A percentile compares a stretch with the other conserved stretches of the same genome.
Evolutionary conservation across 2,329 filamentous ascomycete species (phyloP).

Genomic region (Esteya vermicola): DNA sequence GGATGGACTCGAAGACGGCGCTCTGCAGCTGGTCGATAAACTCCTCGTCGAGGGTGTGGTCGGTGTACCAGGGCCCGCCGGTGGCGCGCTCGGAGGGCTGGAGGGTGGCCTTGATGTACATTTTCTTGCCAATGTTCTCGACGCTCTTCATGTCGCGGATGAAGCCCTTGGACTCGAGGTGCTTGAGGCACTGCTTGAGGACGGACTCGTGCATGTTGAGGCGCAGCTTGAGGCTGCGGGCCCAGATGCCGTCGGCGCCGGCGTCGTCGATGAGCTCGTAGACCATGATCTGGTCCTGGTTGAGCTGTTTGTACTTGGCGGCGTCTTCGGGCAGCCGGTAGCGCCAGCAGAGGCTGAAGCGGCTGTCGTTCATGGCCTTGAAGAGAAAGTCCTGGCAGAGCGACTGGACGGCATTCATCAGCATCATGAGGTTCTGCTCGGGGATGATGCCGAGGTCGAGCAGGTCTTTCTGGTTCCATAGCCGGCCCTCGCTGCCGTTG

Average conservation of each 20-base stretch:
- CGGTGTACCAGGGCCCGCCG: conserved; percentile 88
- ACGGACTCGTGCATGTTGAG: conserved; percentile 75
- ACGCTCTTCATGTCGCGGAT: conserved; percentile 86
- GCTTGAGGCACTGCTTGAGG: conserved; percentile 69
- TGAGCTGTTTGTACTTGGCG: conserved; percentile 48
- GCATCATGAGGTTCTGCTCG: conserved; percentile 36
- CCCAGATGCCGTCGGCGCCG: conserved; percentile 79
- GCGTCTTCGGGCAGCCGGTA: conserved; percentile 46
- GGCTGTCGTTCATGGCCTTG: conserved; percentile 28
- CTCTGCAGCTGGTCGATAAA: conserved; percentile 69
- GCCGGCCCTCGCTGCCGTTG: conserved; percentile 28
- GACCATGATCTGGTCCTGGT: conserved; percentile 68
- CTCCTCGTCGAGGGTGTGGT: conserved; percentile 75
- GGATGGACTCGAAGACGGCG: conserved; percentile 61
- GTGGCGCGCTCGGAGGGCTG: conserved; percentile 80
- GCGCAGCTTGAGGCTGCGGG: conserved; percentile 64
- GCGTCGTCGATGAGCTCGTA: conserved; percentile 83
- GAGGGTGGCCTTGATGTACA: conserved; percentile 84
- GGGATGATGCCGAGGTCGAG: conserved; percentile 42
- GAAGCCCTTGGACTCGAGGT: conserved; percentile 65
- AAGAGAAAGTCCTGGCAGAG: conserved; percentile 48
- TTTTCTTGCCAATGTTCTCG: conserved; percentile 81
- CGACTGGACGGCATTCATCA: conserved; percentile 40
- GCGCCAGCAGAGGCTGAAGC: conserved; percentile 38
- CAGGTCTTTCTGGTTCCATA: conserved; percentile 46